Base-by-base conservation (phyloP, 345 rosid species). In the Clausena lansium region DNA sequence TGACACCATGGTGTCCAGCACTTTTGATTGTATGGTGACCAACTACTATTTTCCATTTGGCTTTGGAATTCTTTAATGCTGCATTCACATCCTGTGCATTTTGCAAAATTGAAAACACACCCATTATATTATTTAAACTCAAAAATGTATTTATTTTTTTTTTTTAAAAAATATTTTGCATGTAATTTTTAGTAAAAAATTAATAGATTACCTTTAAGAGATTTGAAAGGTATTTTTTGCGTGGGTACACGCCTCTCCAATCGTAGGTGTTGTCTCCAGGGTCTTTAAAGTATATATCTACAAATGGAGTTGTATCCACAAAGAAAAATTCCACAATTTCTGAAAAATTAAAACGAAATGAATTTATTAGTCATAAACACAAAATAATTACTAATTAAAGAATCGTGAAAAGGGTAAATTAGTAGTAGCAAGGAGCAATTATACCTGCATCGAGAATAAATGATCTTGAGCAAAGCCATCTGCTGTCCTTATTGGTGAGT, bases 21-120 rank as follows among this genome's bases (percentile, higher is more conserved):
- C 94, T 93, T 79, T 77, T 87, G 27, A 93, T 91, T 61, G 96
- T 87, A 71, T 91, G 98, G 64, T 93, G 98, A 2, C 98, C 98
- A 1, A 93, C 89, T n/a, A 90, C 94, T 25, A 93, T 84, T 77
- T 91, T 91, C 98, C 98, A 93, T 72, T 80, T 81, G 0, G 94
- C 93, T 9, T 10, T 62, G 39, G 96, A 93, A 50, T 80, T 77
- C 80, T 76, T 85, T 38, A 94, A 72, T 6, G 86, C 83, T 47
- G 22, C 41, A 15, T 88, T 80, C 45, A 90, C 57, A n/a, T 88
- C 89, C 87, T 86, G n/a, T 52, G 7, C 22, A 6, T 11, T 22
- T 47, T 27, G 24, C 58, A 45, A 32, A 63, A 13, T 28, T 1
- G 7, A 45, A 45, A 13, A 5, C 7, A 15, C 5, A 55, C 14